These are phyloP conservation scores for Hawksworthiomyces lignivorus DNA, from an alignment of 2,329 filamentous ascomycete genomes.

Conservation along the genomic window DNA sequence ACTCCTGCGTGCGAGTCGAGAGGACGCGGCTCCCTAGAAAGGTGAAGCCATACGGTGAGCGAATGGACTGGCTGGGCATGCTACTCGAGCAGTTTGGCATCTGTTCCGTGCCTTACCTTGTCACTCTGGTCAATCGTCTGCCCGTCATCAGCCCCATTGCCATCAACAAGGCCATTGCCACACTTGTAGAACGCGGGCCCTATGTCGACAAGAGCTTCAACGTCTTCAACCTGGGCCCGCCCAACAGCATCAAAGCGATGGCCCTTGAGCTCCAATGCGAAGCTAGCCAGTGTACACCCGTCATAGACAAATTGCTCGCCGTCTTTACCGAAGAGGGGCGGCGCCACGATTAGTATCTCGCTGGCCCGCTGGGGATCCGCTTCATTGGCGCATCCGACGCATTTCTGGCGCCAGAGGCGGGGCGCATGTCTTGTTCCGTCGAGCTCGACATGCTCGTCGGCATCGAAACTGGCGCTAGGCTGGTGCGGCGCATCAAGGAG, in stretches of 20 bases:
- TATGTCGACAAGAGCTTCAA: conserved; percentile 20
- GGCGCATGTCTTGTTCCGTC: conserved; percentile 19
- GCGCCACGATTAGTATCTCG: conserved; percentile 17
- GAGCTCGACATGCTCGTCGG: conserved; percentile 20
- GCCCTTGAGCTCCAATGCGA: conserved; percentile 19
- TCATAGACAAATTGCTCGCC: conserved; percentile 15
- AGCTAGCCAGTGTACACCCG: conserved; percentile 14
- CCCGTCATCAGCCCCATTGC: conserved; percentile 15
- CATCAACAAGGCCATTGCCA: conserved; percentile 17
- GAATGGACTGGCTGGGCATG: conserved; percentile 15
- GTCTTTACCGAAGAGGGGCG: conserved; percentile 16
- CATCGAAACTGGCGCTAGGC: conserved; percentile 12
- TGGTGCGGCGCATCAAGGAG: conserved; percentile 16
- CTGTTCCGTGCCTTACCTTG: conserved; percentile 11
- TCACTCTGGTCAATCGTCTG: conserved; percentile 14
- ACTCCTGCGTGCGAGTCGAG: conserved; percentile 16
- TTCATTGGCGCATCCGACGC: conserved; percentile 17
- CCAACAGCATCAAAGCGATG: conserved; percentile 17
- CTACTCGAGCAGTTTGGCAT: conserved; percentile 17
- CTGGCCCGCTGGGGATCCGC: conserved; percentile 19
- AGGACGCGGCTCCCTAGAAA: conserved; percentile 10
- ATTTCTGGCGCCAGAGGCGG: conserved; percentile 18
- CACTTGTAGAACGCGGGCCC: conserved; percentile 17
- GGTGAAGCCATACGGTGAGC: conserved; percentile 13
- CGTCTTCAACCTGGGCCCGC: conserved; percentile 19